A percentile compares a stretch with the other conserved stretches of the same genome.
Conservation (phyloP, 306 rosid genomes). For the Lagenaria siceraria region DNA sequence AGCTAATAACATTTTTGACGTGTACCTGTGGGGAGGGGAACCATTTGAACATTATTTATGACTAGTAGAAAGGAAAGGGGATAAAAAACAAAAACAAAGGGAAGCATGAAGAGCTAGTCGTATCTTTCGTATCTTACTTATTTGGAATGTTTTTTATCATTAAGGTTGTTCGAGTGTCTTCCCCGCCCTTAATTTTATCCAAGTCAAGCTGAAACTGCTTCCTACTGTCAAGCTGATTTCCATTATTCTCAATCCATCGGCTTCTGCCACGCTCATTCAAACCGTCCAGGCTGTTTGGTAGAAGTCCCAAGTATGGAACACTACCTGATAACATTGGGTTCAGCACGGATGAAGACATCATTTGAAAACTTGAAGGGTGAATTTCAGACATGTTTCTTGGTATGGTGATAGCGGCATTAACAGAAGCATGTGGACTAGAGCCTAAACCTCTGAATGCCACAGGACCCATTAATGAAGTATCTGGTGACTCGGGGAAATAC, state of each 20-base stretch:
- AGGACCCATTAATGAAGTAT: conserved; percentile 43
- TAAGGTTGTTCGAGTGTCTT: conserved; percentile 80
- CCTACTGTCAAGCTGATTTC: conserved; percentile 51
- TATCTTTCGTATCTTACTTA: conserved; percentile 43
- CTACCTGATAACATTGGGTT: conserved; percentile 55
- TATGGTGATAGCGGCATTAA: conserved; percentile 37
- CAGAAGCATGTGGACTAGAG: conserved; percentile 33
- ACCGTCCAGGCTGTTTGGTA: conserved; percentile 30
- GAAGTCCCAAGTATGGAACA: conserved; percentile 45
- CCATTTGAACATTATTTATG: neutral
- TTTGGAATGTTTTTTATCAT: conserved; percentile 96
- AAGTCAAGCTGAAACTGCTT: conserved; percentile 86
- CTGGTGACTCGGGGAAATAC: conserved; percentile 66
- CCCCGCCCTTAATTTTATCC: conserved; percentile 59
- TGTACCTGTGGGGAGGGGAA: conserved; percentile 34
- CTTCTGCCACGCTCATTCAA: conserved; percentile 45
- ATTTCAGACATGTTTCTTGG: conserved; percentile 54
- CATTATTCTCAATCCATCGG: conserved; percentile 55
- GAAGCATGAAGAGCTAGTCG: conserved; percentile 1
- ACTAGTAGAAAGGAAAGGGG: neutral
- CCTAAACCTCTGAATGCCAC: conserved; percentile 39
- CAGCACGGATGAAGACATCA: conserved; percentile 59
- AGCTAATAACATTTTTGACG: conserved; percentile 81
- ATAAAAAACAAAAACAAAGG: neutral
- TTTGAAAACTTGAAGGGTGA: conserved; percentile 50